phyloP scores from a whole-genome alignment of 441 rosid genomes.

The Erodium trifolium region DNA sequence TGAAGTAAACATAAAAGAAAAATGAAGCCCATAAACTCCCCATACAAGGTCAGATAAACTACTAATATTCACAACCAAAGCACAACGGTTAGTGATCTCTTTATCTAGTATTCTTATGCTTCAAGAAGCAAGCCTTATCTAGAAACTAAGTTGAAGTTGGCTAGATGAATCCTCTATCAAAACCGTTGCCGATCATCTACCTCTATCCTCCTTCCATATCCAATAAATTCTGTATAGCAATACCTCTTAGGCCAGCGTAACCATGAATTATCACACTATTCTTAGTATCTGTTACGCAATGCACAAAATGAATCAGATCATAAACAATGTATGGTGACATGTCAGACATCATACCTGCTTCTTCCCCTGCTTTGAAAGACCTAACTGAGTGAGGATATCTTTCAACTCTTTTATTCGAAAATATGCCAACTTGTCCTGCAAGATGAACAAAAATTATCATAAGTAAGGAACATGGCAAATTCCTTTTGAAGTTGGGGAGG shows the following conservation, averaged over 20 bases:
- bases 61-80: background rate
- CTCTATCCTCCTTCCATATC: too few species aligned
- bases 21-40: background rate
- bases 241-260: background rate
- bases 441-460: slow-evolving; percentile 14
- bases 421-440: slow-evolving; percentile 68
- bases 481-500: background rate
- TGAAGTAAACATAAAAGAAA: background rate
- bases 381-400: slow-evolving; percentile 74
- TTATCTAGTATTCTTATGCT: background rate
- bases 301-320: background rate
- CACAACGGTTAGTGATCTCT: slow-evolving; percentile 2
- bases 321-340: slow-evolving; percentile 8
- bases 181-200: background rate
- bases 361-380: slow-evolving; percentile 95
- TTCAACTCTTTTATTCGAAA: slow-evolving; percentile 96
- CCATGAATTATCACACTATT: background rate
- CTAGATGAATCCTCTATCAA: background rate
- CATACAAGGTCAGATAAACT: background rate
- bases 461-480: background rate
- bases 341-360: slow-evolving; percentile 53
- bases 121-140: background rate
- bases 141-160: background rate
- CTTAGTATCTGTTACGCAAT: background rate
- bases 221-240: too few species aligned